Evolutionary conservation across 2,329 filamentous ascomycete species (phyloP).

Genomic region (Fusarium sp.): DNA sequence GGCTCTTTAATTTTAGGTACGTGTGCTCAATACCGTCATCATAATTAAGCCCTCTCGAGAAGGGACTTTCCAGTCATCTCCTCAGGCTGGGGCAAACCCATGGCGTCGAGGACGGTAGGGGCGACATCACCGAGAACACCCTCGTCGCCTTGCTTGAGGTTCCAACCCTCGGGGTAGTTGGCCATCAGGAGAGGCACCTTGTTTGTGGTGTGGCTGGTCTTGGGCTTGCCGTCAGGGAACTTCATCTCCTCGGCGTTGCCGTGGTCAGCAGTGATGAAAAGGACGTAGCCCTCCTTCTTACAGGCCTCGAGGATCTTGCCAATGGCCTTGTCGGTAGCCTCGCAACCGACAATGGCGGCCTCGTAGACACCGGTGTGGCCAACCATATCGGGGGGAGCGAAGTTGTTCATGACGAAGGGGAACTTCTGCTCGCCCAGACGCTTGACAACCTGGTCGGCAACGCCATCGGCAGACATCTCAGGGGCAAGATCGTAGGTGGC

Average conservation of each 20-base stretch:
- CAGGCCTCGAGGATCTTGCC: constrained; percentile 92
- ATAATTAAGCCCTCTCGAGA: constrained; percentile 75
- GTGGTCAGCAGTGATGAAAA: constrained; percentile 97
- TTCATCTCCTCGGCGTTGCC: constrained; percentile 99
- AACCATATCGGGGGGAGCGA: constrained; percentile 99
- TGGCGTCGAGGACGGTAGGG: constrained; percentile 89
- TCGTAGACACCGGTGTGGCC: constrained; percentile 98
- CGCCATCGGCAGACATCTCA: constrained; percentile 93
- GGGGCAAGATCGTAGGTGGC: constrained; percentile 95
- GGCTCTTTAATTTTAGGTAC: constrained; percentile 13
- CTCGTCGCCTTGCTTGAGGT: constrained; percentile 78
- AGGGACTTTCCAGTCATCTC: constrained; percentile 93
- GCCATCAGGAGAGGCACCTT: constrained; percentile 98
- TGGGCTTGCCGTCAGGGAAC: constrained; percentile 93
- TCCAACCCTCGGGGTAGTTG: constrained; percentile 92
- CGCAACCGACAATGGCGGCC: constrained; percentile 86
- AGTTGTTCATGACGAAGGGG: constrained; percentile 99
- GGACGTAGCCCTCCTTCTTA: constrained; percentile 91
- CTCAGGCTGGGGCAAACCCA: constrained; percentile 90
- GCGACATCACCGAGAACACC: constrained; percentile 98
- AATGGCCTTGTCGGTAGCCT: constrained; percentile 93
- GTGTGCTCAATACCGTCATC: constrained; percentile 16
- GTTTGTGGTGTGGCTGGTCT: constrained; percentile 98
- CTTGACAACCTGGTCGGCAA: constrained; percentile 91
- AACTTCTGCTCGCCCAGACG: constrained; percentile 87